Evolutionary conservation across 208 protist species (phyloP).

Genomic region (Vickermania spadyakhi): DNA sequence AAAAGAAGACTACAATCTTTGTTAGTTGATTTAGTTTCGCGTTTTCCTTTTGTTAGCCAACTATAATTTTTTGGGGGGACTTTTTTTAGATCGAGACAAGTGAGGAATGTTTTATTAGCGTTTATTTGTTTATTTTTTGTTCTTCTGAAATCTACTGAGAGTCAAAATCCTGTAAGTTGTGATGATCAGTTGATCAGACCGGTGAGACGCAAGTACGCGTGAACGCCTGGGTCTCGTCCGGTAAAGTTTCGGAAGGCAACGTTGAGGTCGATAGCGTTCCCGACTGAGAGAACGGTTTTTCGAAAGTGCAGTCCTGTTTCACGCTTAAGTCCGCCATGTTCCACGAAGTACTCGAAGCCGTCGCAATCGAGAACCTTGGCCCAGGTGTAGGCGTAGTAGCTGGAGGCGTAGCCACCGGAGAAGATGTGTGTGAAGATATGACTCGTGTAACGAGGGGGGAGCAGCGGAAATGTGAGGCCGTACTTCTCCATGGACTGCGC

Average conservation of each 20-base stretch:
- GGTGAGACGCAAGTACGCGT: neutral
- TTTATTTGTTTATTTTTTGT: too few species aligned
- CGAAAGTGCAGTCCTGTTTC: slow-evolving; percentile 15
- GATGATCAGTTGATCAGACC: neutral
- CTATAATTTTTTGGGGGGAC: too few species aligned
- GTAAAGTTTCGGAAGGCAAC: slow-evolving; percentile 7
- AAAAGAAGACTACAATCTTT: too few species aligned
- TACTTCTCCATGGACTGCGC: neutral
- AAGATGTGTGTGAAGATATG: slow-evolving; percentile 33
- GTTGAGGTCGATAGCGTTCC: slow-evolving; percentile 9
- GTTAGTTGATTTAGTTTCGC: too few species aligned
- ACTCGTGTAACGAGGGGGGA: slow-evolving; percentile 10
- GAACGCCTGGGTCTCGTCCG: neutral
- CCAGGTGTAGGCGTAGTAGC: slow-evolving; percentile 40
- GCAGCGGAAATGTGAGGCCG: slow-evolving; percentile 2
- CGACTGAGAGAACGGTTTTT: slow-evolving; percentile 21
- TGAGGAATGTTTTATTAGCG: too few species aligned
- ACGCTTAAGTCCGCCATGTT: slow-evolving; percentile 11
- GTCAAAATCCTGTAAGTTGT: too few species aligned
- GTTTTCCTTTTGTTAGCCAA: too few species aligned
- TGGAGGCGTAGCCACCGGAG: slow-evolving; percentile 26
- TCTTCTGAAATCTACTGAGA: too few species aligned
- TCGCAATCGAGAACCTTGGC: slow-evolving; percentile 23
- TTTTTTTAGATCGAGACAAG: too few species aligned
- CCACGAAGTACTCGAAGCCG: slow-evolving; percentile 19